Evolutionary conservation across 2,329 filamentous ascomycete genomes (phyloP).

Genomic region (Neonectria faginata): DNA sequence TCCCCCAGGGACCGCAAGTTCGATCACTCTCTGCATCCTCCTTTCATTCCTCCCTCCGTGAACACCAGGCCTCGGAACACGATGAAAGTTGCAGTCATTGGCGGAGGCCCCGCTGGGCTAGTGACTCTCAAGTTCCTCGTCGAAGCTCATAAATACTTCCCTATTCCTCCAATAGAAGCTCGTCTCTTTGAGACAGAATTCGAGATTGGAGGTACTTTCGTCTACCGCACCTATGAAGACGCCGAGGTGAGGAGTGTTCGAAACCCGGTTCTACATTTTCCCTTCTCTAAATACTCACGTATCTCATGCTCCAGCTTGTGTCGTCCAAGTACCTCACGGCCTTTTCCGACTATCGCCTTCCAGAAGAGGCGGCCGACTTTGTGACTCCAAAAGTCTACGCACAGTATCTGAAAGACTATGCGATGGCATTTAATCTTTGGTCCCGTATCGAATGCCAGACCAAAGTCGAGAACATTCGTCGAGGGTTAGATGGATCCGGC

Average conservation of each 20-base stretch:
- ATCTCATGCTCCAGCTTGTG: conserved; percentile 51
- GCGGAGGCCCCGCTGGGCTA: conserved; percentile 58
- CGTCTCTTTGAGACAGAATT: conserved; percentile 59
- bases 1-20: not conserved
- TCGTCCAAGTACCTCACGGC: conserved; percentile 63
- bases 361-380: conserved; percentile 58
- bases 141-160: conserved; percentile 54
- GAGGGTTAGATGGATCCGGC: conserved; percentile 15
- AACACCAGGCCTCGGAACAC: not conserved
- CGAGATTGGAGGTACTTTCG: conserved; percentile 61
- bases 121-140: conserved; percentile 56
- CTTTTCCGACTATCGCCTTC: conserved; percentile 62
- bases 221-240: conserved; percentile 60
- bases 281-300: not conserved
- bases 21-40: not conserved
- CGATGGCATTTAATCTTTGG: conserved; percentile 53
- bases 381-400: conserved; percentile 55
- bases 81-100: conserved; percentile 57
- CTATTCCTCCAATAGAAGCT: conserved; percentile 53
- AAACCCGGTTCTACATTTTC: too few relatives aligned
- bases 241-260: conserved; percentile 52
- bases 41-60: not conserved
- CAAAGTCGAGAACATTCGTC: conserved; percentile 46
- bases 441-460: conserved; percentile 51
- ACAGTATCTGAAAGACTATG: conserved; percentile 57